A percentile compares a stretch with the other conserved stretches of the same genome.
Evolutionary conservation across 805 yeast species (phyloP).

Genomic region (Peterozyma toletana): DNA sequence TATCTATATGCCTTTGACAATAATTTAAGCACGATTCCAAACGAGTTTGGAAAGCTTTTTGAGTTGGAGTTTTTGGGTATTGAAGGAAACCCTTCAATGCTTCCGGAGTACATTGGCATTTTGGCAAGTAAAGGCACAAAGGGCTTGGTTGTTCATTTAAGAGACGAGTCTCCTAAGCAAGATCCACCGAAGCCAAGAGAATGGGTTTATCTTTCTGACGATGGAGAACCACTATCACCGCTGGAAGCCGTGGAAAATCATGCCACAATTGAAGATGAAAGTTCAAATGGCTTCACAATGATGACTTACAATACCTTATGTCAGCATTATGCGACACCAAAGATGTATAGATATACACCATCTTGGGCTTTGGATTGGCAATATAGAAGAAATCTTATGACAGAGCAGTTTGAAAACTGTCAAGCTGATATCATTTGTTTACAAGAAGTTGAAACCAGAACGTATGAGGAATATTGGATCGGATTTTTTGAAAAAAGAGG

Average conservation of each 20-base stretch:
- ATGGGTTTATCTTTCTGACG: slow-evolving; percentile 76
- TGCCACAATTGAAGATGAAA: slow-evolving; percentile 13
- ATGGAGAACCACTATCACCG: slow-evolving; percentile 49
- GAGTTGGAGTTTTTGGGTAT: slow-evolving; percentile 84
- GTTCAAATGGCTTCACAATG: slow-evolving; percentile 52
- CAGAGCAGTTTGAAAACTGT: slow-evolving; percentile 59
- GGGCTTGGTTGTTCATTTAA: slow-evolving; percentile 68
- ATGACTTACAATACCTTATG: slow-evolving; percentile 89
- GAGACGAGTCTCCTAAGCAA: slow-evolving; percentile 74
- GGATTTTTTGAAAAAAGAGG: slow-evolving; percentile 69
- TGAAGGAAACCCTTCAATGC: slow-evolving; percentile 81
- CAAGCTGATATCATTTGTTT: slow-evolving; percentile 79
- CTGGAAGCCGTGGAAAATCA: slow-evolving; percentile 20
- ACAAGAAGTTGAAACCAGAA: slow-evolving; percentile 90
- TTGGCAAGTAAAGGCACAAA: slow-evolving; percentile 79
- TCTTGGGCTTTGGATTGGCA: slow-evolving; percentile 97
- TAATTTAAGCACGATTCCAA: slow-evolving; percentile 66
- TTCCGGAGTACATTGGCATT: slow-evolving; percentile 53
- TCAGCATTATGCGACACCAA: slow-evolving; percentile 91
- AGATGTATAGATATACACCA: slow-evolving; percentile 90
- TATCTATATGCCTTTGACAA: slow-evolving; percentile 87
- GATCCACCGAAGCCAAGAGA: slow-evolving; percentile 66
- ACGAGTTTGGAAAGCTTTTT: slow-evolving; percentile 77
- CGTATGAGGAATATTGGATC: slow-evolving; percentile 81
- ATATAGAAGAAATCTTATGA: slow-evolving; percentile 70